Evolutionary conservation across 2,329 filamentous ascomycete species (phyloP), one percentile per base, ranked within the genome.

Genomic region (Endothia cerciana): DNA sequence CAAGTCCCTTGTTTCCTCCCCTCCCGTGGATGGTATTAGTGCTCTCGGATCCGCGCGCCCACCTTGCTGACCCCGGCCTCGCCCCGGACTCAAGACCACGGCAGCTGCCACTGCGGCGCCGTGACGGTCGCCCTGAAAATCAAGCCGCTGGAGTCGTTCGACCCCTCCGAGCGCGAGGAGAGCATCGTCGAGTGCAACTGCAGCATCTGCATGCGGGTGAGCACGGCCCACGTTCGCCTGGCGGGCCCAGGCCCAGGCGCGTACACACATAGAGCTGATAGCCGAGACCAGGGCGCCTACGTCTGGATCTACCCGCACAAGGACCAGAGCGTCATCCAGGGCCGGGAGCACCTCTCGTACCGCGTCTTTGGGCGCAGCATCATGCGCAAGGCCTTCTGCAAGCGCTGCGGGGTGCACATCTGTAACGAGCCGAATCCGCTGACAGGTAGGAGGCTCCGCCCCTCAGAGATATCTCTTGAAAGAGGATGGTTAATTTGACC

Each of bases 51-150:
- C n/a, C n/a, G n/a, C n/a, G n/a, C n/a, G 11, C 30, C 36, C 28
- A 2, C 8, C 41, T 13, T 13, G 28, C 33, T 57, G 47, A 17
- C 4, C 15, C 25, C 11, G 0, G n/a, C n/a, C n/a, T 4, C 38
- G 4, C 25, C 15, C 11, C 2, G 25, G n/a, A 58, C n/a, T 30
- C 47, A 17, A 63, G 65, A 84, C 70, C 79, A 79, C 17, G 84
- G 83, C 10, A 80, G 81, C 71, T 86, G 84, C 72, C 83, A 86
- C 73, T 86, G 84, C 71, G 83, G 83, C 36, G 79, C 78, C 25
- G 75, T 86, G 30, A 79, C 74, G 19, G 63, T 83, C 1, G 80
- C 81, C 1, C 49, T 84, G 43, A 77, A 75, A 60, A 59, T 71
- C 30, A 75, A 75, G 65, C 77, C 81, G 1, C 70, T 85, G 11